Conservation (phyloP, 805 yeast species). For the Nematodospora valgi region DNA sequence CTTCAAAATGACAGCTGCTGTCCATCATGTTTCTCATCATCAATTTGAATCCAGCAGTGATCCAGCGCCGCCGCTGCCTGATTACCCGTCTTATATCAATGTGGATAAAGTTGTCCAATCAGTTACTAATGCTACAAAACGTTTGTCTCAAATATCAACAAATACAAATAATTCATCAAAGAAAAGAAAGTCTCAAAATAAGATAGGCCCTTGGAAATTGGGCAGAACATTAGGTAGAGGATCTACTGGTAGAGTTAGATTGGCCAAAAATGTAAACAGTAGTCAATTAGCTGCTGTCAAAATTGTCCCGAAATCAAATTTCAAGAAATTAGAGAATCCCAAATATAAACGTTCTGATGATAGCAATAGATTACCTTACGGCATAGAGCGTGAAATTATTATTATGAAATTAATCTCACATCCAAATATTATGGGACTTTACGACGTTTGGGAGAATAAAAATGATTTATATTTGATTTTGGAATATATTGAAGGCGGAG, state of each 20-base stretch:
- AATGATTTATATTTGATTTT: slow-evolving; percentile 80
- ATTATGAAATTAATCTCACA: slow-evolving; percentile 80
- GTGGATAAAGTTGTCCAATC: slow-evolving; percentile 43
- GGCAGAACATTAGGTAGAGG: slow-evolving; percentile 95
- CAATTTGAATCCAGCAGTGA: slow-evolving; percentile 10
- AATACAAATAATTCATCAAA: slow-evolving; percentile 38
- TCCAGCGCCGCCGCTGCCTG: slow-evolving; percentile 11
- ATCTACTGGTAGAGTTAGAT: slow-evolving; percentile 91
- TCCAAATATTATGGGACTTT: slow-evolving; percentile 72
- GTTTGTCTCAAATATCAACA: slow-evolving; percentile 49
- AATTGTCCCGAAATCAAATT: slow-evolving; percentile 83
- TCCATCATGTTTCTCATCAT: slow-evolving; percentile 20
- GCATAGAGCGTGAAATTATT: slow-evolving; percentile 83
- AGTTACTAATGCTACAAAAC: slow-evolving; percentile 44
- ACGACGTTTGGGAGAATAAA: slow-evolving; percentile 86
- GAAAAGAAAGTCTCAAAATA: slow-evolving; percentile 46
- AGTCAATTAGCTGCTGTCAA: slow-evolving; percentile 95
- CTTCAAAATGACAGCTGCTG: slow-evolving; percentile 26
- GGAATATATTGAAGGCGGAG: slow-evolving; percentile 98
- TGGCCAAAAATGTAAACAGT: slow-evolving; percentile 81
- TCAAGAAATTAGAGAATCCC: slow-evolving; percentile 48
- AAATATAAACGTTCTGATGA: slow-evolving; percentile 35
- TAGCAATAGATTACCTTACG: slow-evolving; percentile 60
- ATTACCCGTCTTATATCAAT: slow-evolving; percentile 18
- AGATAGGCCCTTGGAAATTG: slow-evolving; percentile 94